Conservation (phyloP, 2,329 filamentous ascomycete genomes). For the Colletotrichum nymphaeae region DNA sequence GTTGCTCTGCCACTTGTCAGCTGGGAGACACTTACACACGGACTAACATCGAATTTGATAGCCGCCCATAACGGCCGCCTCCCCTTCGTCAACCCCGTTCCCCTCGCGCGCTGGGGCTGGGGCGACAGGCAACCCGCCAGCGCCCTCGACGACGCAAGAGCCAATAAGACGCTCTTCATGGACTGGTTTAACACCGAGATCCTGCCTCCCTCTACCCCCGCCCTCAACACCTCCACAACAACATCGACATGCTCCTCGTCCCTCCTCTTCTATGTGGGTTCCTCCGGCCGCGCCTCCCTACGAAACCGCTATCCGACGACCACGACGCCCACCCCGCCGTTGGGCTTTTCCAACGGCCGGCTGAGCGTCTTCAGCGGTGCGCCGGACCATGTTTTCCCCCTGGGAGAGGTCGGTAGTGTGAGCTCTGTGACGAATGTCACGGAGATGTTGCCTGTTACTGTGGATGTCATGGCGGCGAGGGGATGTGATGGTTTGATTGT, state of each 20-base stretch:
- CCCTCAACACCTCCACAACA: not conserved
- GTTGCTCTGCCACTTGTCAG: no score
- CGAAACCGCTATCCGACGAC: slow-evolving; percentile 45
- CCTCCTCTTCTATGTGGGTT: slow-evolving; percentile 43
- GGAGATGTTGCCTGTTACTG: slow-evolving; percentile 66
- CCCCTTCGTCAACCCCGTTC: slow-evolving; percentile 51
- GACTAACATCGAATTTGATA: not conserved
- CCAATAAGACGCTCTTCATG: slow-evolving; percentile 46
- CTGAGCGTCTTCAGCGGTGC: slow-evolving; percentile 49
- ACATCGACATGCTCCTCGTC: slow-evolving; percentile 44
- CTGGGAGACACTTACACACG: no score
- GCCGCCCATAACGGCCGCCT: slow-evolving; percentile 46
- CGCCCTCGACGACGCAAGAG: slow-evolving; percentile 40
- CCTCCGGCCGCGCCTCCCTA: slow-evolving; percentile 22
- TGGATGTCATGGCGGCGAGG: slow-evolving; percentile 67
- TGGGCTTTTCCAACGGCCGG: slow-evolving; percentile 55
- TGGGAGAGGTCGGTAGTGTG: slow-evolving; percentile 50
- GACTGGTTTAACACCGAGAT: slow-evolving; percentile 47
- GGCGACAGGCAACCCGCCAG: slow-evolving; percentile 43
- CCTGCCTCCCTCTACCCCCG: slow-evolving; percentile 36
- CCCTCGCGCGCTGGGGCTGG: slow-evolving; percentile 49
- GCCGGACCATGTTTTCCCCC: slow-evolving; percentile 55
- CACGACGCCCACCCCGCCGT: slow-evolving; percentile 57
- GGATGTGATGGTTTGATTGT: slow-evolving; percentile 72
- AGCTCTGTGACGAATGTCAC: slow-evolving; percentile 56